These are phyloP conservation scores for Diaporthe capsici DNA, from an alignment of 2,329 filamentous ascomycete species.

Conservation along the genomic window DNA sequence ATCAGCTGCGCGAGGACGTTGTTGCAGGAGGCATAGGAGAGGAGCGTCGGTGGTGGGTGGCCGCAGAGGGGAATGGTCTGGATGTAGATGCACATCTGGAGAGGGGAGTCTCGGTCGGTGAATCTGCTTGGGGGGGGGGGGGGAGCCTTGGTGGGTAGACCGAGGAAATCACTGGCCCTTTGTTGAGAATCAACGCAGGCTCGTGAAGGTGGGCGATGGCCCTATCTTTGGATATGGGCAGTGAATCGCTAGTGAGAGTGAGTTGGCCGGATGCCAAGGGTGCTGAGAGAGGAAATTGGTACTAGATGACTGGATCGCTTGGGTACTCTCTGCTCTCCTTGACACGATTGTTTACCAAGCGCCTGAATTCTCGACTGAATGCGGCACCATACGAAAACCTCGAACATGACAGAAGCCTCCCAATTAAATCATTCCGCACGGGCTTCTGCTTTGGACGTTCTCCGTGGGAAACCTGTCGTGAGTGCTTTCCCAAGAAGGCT, in stretches of 20 bases:
- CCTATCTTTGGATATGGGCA: background rate
- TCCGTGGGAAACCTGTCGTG: background rate
- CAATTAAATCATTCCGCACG: background rate
- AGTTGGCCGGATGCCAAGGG: background rate
- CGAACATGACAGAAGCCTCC: background rate
- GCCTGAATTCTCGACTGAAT: background rate
- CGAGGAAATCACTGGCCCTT: background rate
- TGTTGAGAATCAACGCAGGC: background rate
- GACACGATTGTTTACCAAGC: background rate
- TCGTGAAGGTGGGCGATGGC: background rate
- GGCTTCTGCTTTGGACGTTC: background rate
- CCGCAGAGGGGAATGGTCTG: constrained; percentile 44
- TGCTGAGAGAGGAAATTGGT: too few relatives aligned
- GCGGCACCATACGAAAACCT: background rate
- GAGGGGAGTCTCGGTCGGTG: background rate
- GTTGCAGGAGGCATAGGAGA: constrained; percentile 46
- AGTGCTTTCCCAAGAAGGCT: background rate
- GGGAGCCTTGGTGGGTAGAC: background rate
- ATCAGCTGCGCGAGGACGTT: constrained; percentile 42
- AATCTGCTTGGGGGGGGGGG: too few relatives aligned
- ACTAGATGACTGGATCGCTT: background rate
- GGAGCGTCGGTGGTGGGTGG: constrained; percentile 43
- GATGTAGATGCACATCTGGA: constrained; percentile 47
- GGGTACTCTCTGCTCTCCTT: background rate
- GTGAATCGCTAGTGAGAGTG: background rate